Evolutionary conservation across 2,329 filamentous ascomycete species (phyloP).

Genomic region (Lachnellula suecica): DNA sequence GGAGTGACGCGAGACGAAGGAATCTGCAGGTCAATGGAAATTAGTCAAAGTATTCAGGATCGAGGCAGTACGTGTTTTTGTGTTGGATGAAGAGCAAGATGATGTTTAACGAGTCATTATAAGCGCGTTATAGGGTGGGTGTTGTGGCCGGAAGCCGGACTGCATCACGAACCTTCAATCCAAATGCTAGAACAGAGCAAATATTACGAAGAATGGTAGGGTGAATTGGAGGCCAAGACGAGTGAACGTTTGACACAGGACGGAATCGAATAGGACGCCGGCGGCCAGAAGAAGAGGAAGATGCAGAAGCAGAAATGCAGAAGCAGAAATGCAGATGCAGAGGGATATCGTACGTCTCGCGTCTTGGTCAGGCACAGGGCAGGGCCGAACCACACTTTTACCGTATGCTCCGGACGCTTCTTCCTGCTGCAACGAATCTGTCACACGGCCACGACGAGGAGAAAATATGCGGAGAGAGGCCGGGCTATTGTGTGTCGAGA

Average conservation of each 20-base stretch:
- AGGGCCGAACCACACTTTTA: slow-evolving; percentile 28
- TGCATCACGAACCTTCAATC: slow-evolving; percentile 31
- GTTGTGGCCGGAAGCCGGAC: slow-evolving; percentile 4
- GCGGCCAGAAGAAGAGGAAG: slow-evolving; percentile 45
- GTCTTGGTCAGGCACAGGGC: slow-evolving; percentile 15
- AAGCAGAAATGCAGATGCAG: too few species aligned
- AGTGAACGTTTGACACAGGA: slow-evolving; percentile 40
- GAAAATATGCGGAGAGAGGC: slow-evolving; percentile 10
- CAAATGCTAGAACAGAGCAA: slow-evolving; percentile 28
- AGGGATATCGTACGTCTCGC: slow-evolving; percentile 14
- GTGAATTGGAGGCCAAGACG: slow-evolving; percentile 30
- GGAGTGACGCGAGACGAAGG: not conserved
- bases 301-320: too few species aligned
- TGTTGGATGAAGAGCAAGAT: too few species aligned
- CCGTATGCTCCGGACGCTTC: slow-evolving; percentile 22
- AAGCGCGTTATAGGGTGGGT: slow-evolving; percentile 9
- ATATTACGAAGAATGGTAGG: slow-evolving; percentile 29
- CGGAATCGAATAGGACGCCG: slow-evolving; percentile 50
- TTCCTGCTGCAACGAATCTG: slow-evolving; percentile 11
- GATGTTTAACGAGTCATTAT: not conserved
- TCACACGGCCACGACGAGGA: slow-evolving; percentile 18
- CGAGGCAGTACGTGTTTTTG: too few species aligned
- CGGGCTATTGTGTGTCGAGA: slow-evolving; percentile 12
- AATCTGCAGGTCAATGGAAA: slow-evolving; percentile 14
- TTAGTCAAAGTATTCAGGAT: slow-evolving; percentile 12